A percentile compares a stretch with the other conserved stretches of the same genome.
These are phyloP conservation scores for Leucogyrophana mollusca DNA, from an alignment of 768 basidiomycete genomes.

Conservation along the genomic window DNA sequence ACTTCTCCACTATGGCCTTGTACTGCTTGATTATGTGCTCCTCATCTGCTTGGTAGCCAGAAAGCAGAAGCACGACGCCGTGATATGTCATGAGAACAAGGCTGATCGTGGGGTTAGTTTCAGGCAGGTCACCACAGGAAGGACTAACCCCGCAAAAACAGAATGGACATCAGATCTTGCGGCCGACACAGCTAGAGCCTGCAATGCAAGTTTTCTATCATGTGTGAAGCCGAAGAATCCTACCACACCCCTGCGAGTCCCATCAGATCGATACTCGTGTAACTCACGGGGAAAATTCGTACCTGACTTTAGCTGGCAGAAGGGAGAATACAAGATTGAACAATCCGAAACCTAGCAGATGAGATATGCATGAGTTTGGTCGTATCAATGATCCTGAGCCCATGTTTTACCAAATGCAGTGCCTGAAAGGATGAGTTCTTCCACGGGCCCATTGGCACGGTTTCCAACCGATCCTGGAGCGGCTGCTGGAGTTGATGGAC, in stretches of 20 bases:
- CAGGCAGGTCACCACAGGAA: neutral
- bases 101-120: constrained; percentile 31
- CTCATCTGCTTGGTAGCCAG: constrained; percentile 79
- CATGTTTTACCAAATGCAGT: constrained; percentile 65
- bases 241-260: constrained; percentile 54
- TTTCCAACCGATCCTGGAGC: constrained; percentile 19
- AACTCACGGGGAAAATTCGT: constrained; percentile 15
- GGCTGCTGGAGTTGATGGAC: constrained; percentile 9
- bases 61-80: constrained; percentile 64
- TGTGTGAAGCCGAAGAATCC: constrained; percentile 78
- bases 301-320: constrained; percentile 71
- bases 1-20: constrained; percentile 63
- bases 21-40: constrained; percentile 62
- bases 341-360: constrained; percentile 48
- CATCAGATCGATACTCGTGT: neutral
- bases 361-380: neutral
- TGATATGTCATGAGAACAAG: constrained; percentile 82
- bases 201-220: constrained; percentile 65
- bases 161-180: constrained; percentile 68
- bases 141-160: constrained; percentile 69
- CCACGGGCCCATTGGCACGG: constrained; percentile 53
- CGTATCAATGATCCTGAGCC: constrained; percentile 35
- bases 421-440: constrained; percentile 73
- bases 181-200: constrained; percentile 67
- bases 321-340: constrained; percentile 82